Conservation (phyloP, 495 filamentous ascomycete species). For the Stereocaulon alpinum region DNA sequence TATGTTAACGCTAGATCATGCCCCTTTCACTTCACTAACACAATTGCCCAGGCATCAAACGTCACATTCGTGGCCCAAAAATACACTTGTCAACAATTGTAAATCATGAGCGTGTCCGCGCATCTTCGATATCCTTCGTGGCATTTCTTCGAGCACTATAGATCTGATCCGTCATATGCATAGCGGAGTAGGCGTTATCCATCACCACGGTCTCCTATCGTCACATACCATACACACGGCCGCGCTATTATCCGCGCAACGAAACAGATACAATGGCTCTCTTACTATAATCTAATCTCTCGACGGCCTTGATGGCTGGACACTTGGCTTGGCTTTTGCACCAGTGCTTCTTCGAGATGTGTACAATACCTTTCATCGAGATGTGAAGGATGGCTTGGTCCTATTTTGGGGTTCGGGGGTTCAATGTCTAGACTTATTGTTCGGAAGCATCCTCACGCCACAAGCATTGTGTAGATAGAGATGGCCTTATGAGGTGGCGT, state of each 20-base stretch:
- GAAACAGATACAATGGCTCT: constrained; percentile 12
- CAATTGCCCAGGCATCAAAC: constrained; percentile 23
- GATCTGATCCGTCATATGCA: constrained; percentile 13
- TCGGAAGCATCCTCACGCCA: constrained; percentile 1
- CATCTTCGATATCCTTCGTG: neutral
- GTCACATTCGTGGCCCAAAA: constrained; percentile 38
- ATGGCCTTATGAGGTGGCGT: constrained; percentile 12
- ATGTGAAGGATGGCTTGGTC: neutral
- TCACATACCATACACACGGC: constrained; percentile 10
- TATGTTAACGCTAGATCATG: constrained; percentile 16
- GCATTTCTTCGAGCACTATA: constrained; percentile 9
- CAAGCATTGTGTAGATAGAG: constrained; percentile 10
- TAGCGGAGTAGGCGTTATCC: constrained; percentile 15
- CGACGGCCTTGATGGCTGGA: constrained; percentile 7
- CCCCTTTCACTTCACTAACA: constrained; percentile 7
- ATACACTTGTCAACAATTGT: constrained; percentile 39
- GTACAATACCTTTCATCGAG: neutral
- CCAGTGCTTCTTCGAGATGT: constrained; percentile 4
- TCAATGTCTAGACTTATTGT: neutral
- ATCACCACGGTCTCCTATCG: neutral
- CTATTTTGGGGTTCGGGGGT: constrained; percentile 6
- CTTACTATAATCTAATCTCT: constrained; percentile 6
- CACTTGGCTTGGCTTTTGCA: constrained; percentile 2
- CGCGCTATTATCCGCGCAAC: constrained; percentile 2
- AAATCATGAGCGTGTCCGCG: constrained; percentile 7